Conservation (phyloP, 2,329 filamentous ascomycete genomes). For the Verticillium dahliae region DNA sequence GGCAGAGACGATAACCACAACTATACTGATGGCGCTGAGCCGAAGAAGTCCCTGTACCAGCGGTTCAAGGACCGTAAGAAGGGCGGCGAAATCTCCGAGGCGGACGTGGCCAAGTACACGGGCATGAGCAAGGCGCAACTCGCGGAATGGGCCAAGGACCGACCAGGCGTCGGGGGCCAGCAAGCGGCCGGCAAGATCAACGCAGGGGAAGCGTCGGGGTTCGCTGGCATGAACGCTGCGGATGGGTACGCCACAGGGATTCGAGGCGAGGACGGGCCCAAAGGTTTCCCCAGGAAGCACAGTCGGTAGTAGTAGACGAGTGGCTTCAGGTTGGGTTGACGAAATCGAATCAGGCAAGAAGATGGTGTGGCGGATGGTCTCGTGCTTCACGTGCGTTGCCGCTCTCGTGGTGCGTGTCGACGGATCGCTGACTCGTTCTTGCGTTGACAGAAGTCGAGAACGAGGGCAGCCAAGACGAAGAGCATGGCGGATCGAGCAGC, state of each 20-base stretch:
- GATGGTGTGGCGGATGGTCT: not conserved
- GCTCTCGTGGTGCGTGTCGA: not conserved
- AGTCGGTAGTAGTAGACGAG: not conserved
- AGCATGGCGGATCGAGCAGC: not conserved
- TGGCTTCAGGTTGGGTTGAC: too few species aligned
- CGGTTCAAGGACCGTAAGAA: conserved; percentile 23
- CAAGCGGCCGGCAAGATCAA: conserved; percentile 26
- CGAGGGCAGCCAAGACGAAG: not conserved
- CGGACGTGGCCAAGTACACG: conserved; percentile 32
- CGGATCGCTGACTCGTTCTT: not conserved
- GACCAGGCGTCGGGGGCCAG: conserved; percentile 32
- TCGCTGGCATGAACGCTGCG: conserved; percentile 20
- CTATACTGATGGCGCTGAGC: not conserved
- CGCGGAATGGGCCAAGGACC: conserved; percentile 26
- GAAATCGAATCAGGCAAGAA: not conserved
- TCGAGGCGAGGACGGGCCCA: conserved; percentile 19
- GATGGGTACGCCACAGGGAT: conserved; percentile 26
- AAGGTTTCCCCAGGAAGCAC: conserved; percentile 24
- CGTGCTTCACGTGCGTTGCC: not conserved
- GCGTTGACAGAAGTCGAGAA: not conserved
- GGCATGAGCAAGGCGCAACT: conserved; percentile 26
- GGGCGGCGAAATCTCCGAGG: conserved; percentile 25
- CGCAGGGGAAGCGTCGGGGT: conserved; percentile 20
- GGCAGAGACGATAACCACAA: not conserved
- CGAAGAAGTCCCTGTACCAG: conserved; percentile 23